Conservation (phyloP, 768 basidiomycete genomes). For the Tricholoma bakamatsutake region DNA sequence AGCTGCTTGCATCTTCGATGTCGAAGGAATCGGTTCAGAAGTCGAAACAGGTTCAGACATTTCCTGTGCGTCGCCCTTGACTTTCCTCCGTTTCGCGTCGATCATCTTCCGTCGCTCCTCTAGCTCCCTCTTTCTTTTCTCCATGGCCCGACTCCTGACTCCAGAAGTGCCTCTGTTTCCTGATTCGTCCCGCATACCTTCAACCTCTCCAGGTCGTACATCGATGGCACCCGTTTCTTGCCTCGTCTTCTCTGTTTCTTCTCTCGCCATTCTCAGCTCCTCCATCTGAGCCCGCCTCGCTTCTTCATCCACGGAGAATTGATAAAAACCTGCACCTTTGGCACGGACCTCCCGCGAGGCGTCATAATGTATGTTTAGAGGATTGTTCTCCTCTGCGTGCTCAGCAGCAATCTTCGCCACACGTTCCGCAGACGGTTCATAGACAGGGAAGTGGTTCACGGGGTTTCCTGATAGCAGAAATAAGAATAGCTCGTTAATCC, state of each 20-base stretch:
- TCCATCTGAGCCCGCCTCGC: constrained; percentile 77
- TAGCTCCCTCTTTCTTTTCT: constrained; percentile 69
- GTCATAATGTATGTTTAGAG: constrained; percentile 76
- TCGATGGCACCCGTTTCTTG: constrained; percentile 58
- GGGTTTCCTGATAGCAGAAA: constrained; percentile 56
- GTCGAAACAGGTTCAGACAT: constrained; percentile 3
- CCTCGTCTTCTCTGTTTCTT: constrained; percentile 64
- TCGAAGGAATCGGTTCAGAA: not conserved
- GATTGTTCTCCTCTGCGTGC: constrained; percentile 65
- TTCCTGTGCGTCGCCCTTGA: constrained; percentile 9
- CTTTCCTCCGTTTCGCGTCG: constrained; percentile 65
- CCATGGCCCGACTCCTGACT: constrained; percentile 51
- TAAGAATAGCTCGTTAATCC: not conserved
- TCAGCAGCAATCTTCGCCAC: constrained; percentile 69
- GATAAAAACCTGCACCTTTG: constrained; percentile 88
- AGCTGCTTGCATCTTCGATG: not conserved
- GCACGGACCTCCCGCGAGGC: constrained; percentile 76
- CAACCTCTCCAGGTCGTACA: constrained; percentile 62
- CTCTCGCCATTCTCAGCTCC: constrained; percentile 58
- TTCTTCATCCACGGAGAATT: constrained; percentile 85
- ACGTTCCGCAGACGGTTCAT: constrained; percentile 77
- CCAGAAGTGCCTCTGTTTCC: constrained; percentile 22
- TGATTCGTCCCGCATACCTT: constrained; percentile 56
- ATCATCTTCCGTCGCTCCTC: constrained; percentile 60
- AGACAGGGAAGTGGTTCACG: constrained; percentile 81